These are phyloP conservation scores for Hyaloscypha variabilis DNA, from an alignment of 495 filamentous ascomycete genomes.

Conservation along the genomic window DNA sequence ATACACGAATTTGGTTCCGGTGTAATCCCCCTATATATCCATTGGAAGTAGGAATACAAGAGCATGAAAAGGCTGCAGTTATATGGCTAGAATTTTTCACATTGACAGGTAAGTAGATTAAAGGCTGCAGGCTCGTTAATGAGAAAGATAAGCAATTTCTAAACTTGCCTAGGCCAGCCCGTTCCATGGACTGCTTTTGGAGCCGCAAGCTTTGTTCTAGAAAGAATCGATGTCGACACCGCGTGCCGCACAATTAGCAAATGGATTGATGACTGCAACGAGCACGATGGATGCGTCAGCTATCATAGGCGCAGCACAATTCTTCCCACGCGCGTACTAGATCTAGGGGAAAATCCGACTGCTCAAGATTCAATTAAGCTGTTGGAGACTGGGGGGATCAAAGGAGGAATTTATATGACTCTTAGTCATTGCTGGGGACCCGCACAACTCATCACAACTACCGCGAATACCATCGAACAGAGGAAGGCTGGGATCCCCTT, in stretches of 20 bases:
- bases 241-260: conserved; percentile 8
- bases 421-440: conserved; percentile 23
- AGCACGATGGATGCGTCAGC: conserved; percentile 7
- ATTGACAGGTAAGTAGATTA: conserved; percentile 4
- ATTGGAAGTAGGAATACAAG: conserved; percentile 9
- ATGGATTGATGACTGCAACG: conserved; percentile 10
- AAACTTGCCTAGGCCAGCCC: conserved; percentile 6
- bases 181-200: conserved; percentile 12
- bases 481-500: conserved; percentile 24
- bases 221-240: conserved; percentile 8
- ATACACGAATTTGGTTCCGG: conserved; percentile 4
- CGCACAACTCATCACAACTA: conserved; percentile 16
- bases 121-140: neutral
- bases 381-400: conserved; percentile 5
- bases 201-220: conserved; percentile 6
- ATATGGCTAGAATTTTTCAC: conserved; percentile 13
- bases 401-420: conserved; percentile 20
- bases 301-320: conserved; percentile 1
- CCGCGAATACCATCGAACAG: conserved; percentile 5
- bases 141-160: neutral
- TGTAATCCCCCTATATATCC: conserved; percentile 14
- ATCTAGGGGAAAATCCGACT: conserved; percentile 7
- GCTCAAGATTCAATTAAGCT: conserved; percentile 15
- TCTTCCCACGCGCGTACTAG: conserved; percentile 14
- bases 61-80: conserved; percentile 11